These are phyloP conservation scores for Avena atlantica DNA, from an alignment of 176 grass and related monocot species.

Conservation along the genomic window DNA sequence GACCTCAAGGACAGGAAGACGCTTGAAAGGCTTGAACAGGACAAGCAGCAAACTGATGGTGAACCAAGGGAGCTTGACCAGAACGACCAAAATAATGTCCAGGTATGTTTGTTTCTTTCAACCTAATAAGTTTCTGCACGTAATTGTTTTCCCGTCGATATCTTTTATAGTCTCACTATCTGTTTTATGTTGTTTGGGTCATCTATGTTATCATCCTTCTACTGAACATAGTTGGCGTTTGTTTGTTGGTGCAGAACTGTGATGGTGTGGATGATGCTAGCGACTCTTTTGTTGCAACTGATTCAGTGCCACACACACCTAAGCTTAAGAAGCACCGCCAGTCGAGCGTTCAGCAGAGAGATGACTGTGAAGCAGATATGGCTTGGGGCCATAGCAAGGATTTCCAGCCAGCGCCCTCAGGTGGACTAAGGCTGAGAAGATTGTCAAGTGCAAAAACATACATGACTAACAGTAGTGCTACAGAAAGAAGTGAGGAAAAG, in stretches of 20 bases:
- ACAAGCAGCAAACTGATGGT: background rate
- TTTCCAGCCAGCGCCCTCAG: conserved; percentile 24
- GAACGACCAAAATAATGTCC: background rate
- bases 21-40: conserved; percentile 37
- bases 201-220: background rate
- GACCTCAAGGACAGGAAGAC: conserved; percentile 33
- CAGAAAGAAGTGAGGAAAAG: background rate
- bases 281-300: background rate
- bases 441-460: conserved; percentile 16
- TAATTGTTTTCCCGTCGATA: background rate
- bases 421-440: background rate
- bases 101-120: conserved; percentile 8
- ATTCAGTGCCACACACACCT: conserved; percentile 12
- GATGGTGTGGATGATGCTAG: conserved; percentile 16
- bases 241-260: conserved; percentile 39
- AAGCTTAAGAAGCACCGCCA: background rate
- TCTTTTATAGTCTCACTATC: background rate
- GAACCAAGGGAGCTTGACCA: background rate
- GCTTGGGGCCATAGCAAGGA: conserved; percentile 49
- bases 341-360: background rate
- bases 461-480: conserved; percentile 10
- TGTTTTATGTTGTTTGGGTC: background rate
- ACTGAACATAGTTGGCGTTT: background rate
- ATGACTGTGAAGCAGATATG: conserved; percentile 1
- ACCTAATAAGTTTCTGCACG: background rate